Evolutionary conservation across 352 stramenopile genomes (phyloP), one percentile per base, ranked within the genome.

Genomic region (Phytophthora cryptogea): DNA sequence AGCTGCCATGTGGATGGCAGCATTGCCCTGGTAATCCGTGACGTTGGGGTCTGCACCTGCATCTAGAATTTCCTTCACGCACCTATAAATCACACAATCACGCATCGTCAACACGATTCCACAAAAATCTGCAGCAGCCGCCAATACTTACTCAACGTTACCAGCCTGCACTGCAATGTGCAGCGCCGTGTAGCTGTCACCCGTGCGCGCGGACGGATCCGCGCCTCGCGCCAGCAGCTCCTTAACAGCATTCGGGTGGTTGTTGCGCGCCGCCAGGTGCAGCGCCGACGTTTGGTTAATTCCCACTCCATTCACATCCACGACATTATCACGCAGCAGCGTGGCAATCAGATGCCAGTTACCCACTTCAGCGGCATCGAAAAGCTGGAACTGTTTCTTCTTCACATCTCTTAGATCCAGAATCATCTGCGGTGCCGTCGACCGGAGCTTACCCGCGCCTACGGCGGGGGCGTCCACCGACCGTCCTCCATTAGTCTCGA

Each of bases 351-450:
- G 52, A 54, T 92, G 83, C 73, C 74, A 88, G 50, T 95, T 93
- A 63, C 86, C 86, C 32, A 93, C 77, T 75, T 95, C 86, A 0
- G 84, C 86, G 0, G 86, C 86, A 59, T 95, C 86, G 41, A 93
- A 95, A 14, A 95, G 68, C 62, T 95, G 86, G 52, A 95, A 91
- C 53, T 95, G 86, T 72, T 95, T 95, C 70, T 95, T 92, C 68
- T 92, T 92, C 5, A 95, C 78, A 41, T 95, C 83, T 53, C 86
- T 71, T 54, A 95, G 44, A 50, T 95, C 86, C 43, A 95, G 57
- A 53, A 91, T 95, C 76, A 90, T 86, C 61, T 91, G 80, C 5
- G 84, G 86, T 11, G 83, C 84, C 3, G 79, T 78, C 1, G 79
- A 70, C 9, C 80, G 67, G 10, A 78, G 42, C 59, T 88, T 88